These are phyloP conservation scores for Viola pubescens DNA, from an alignment of 441 rosid genomes.

Conservation along the genomic window DNA sequence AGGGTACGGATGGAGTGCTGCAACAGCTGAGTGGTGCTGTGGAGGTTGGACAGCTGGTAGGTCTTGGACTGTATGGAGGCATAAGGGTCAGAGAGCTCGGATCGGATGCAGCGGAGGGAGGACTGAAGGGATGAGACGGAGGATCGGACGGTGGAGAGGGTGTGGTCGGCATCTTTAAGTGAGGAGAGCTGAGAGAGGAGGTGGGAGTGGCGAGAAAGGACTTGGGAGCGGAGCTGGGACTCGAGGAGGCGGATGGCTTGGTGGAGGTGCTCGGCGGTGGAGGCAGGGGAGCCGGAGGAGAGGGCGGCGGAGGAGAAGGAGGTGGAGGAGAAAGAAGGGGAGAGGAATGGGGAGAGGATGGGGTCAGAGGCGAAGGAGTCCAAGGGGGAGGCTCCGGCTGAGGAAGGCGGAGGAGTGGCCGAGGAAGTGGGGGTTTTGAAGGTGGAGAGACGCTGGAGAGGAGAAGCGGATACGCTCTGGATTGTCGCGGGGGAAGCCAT, in stretches of 20 bases:
- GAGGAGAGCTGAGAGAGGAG: conserved; percentile 87
- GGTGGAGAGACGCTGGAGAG: conserved; percentile 65
- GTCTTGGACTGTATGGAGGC: conserved; percentile 57
- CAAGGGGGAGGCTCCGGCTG: conserved; percentile 48
- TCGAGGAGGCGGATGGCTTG: conserved; percentile 88
- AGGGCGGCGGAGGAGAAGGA: conserved; percentile 91
- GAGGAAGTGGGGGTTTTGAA: conserved; percentile 17
- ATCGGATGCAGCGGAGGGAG: conserved; percentile 65
- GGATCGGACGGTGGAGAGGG: conserved; percentile 80
- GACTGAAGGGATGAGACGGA: conserved; percentile 79
- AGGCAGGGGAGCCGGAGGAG: conserved; percentile 95
- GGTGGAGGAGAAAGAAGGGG: conserved; percentile 76
- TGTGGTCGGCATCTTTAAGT: conserved; percentile 70
- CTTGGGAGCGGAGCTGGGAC: conserved; percentile 80
- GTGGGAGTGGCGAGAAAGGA: conserved; percentile 74
- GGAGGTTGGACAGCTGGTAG: conserved; percentile 62
- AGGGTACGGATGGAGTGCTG: conserved; percentile 73
- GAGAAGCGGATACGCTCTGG: conserved; percentile 28
- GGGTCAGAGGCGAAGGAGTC: conserved; percentile 68
- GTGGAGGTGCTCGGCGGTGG: conserved; percentile 93
- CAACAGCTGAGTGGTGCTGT: conserved; percentile 55
- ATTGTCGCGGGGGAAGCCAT: conserved; percentile 4
- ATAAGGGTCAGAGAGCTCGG: conserved; percentile 80
- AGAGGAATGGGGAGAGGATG: conserved; percentile 72
- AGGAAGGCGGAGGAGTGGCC: too few relatives aligned